phyloP scores from a whole-genome alignment of 768 basidiomycete genomes.

The Dendrothele bispora region DNA sequence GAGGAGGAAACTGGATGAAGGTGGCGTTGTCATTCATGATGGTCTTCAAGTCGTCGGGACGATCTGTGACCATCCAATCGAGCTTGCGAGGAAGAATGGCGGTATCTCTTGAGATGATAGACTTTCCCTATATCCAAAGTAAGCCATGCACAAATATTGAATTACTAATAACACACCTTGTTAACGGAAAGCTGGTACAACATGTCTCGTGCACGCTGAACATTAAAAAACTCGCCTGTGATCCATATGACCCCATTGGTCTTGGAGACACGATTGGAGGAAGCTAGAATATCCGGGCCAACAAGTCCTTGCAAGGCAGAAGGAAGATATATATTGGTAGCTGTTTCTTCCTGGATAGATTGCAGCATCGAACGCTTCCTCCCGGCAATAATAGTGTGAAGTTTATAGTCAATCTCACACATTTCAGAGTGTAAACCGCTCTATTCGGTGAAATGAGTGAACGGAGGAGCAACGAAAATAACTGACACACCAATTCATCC shows the following conservation, averaged over 20 bases:
- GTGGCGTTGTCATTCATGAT: conserved; percentile 97
- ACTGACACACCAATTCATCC: conserved; percentile 80
- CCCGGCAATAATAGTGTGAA: conserved; percentile 89
- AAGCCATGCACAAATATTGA: background rate
- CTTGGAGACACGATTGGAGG: conserved; percentile 44
- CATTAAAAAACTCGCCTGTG: conserved; percentile 96
- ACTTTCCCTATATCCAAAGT: conserved; percentile 62
- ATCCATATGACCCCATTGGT: conserved; percentile 88
- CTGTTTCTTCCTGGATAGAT: conserved; percentile 94
- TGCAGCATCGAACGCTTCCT: conserved; percentile 86
- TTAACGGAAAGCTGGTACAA: conserved; percentile 81
- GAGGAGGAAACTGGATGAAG: conserved; percentile 89
- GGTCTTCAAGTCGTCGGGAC: conserved; percentile 87
- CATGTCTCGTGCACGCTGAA: conserved; percentile 95
- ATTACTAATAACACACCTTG: conserved; percentile 58
- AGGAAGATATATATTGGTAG: conserved; percentile 94
- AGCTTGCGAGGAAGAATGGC: conserved; percentile 94
- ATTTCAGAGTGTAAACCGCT: conserved; percentile 88
- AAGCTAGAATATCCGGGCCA: conserved; percentile 59
- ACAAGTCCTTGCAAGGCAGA: conserved; percentile 86
- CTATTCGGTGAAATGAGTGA: conserved; percentile 38
- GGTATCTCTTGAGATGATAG: conserved; percentile 88
- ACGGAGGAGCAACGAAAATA: background rate
- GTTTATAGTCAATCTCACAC: conserved; percentile 92
- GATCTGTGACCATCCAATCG: conserved; percentile 98